Conservation (phyloP, 1,284 basidiomycete genomes). For the Amylostereum chailletii region DNA sequence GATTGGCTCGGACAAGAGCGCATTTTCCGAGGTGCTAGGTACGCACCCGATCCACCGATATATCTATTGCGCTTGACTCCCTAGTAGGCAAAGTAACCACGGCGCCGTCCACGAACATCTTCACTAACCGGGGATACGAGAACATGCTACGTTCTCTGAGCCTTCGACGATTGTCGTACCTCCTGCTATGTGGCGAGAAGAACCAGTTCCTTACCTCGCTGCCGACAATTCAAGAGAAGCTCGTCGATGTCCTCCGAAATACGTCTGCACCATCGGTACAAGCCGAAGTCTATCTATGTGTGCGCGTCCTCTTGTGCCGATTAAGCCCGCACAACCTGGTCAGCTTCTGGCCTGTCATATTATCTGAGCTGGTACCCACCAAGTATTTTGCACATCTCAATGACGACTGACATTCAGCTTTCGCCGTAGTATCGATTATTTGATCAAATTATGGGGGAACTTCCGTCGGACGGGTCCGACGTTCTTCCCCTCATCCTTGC, state of each 20-base stretch:
- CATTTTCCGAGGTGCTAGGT: conserved; percentile 81
- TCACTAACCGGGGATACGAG: conserved; percentile 93
- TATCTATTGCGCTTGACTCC: background rate
- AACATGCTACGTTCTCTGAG: conserved; percentile 85
- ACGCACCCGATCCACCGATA: conserved; percentile 15
- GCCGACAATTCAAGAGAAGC: conserved; percentile 91
- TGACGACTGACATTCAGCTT: conserved; percentile 9
- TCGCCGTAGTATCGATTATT: conserved; percentile 60
- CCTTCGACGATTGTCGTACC: conserved; percentile 81
- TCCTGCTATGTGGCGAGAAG: conserved; percentile 78
- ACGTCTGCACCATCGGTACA: conserved; percentile 80
- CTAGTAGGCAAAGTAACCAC: conserved; percentile 70
- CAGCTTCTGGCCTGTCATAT: conserved; percentile 94
- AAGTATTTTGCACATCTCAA: background rate
- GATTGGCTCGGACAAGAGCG: conserved; percentile 83
- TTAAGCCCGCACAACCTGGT: conserved; percentile 86
- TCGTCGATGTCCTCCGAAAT: conserved; percentile 88
- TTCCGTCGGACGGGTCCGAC: conserved; percentile 75
- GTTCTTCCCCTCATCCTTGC: conserved; percentile 77
- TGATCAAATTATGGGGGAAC: conserved; percentile 52
- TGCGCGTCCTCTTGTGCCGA: conserved; percentile 88
- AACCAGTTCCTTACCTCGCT: conserved; percentile 88
- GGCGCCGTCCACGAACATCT: conserved; percentile 90
- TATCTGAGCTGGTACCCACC: conserved; percentile 78
- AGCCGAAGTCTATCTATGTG: conserved; percentile 90